Base-by-base conservation (phyloP, 73 alveolate species). In the Stentor roeselii region DNA sequence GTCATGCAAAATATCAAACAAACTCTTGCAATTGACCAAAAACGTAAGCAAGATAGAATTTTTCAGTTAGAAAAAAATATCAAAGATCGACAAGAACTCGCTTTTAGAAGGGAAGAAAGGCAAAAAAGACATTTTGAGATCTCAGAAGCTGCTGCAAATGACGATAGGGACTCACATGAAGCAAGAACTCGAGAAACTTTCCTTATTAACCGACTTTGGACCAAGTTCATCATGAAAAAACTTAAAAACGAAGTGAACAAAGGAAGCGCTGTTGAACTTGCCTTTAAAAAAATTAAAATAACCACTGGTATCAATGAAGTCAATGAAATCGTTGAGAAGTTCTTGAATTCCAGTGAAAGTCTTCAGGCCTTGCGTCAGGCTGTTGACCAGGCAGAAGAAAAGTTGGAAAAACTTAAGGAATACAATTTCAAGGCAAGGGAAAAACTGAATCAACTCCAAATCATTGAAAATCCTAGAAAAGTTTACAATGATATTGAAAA, bases 101-200 rank as follows among this genome's bases (percentile, higher is more conserved):
- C 90, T 59, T 83, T 87, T 60, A 76, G 93, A 50, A 58, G 93
- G n/a, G 90, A 87, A 92, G 96, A 91, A 39, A 59, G 96, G 50
- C 92, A 84, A 3, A 61, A 89, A 35, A 59, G 96, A 15, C 91
- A 91, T 42, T 78, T 82, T 38, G 96, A 91, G 50, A 91, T 91
- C 2, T 92, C 96, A 27, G 96, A 91, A 34, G 89, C 96, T 2
- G 96, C 96, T 3, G 96, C 96, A 39, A 91, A 91, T 84, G 96
- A 91, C 42, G 90, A 91, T 82, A 91, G 88, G 59, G 96, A 91
- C 82, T 88, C 93, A 3, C 89, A 91, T 39, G 96, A 91, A 74
- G 83, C 84, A 39, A 91, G 84, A 59, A 42, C 88, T 83, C 58
- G 89, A 78, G 96, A 91, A 76, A 91, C 86, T 87, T 87, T 59